These are phyloP conservation scores for Ilyonectria robusta DNA, from an alignment of 2,329 filamentous ascomycete genomes.

Conservation along the genomic window DNA sequence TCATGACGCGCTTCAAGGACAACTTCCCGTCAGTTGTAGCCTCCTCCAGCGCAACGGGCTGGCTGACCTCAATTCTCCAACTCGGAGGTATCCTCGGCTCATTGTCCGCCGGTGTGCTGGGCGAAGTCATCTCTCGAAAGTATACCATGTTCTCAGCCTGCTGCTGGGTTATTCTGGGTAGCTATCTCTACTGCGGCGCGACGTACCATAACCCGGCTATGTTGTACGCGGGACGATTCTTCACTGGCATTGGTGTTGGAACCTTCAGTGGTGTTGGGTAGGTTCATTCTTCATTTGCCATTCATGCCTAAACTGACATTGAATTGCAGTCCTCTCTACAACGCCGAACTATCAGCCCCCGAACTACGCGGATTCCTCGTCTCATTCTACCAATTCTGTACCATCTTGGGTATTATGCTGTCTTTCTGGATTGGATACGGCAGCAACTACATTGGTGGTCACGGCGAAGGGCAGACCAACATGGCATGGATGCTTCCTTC, in stretches of 20 bases:
- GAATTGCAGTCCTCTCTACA: constrained; percentile 58
- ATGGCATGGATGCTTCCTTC: constrained; percentile 61
- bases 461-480: constrained; percentile 58
- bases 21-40: constrained; percentile 64
- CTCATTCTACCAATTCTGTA: constrained; percentile 71
- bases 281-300: neutral
- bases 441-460: constrained; percentile 63
- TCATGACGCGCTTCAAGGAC: constrained; percentile 65
- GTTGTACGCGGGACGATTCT: constrained; percentile 64
- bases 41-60: constrained; percentile 63
- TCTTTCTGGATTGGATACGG: constrained; percentile 64
- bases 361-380: constrained; percentile 78
- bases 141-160: constrained; percentile 67
- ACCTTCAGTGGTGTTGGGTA: constrained; percentile 58
- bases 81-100: constrained; percentile 65
- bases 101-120: constrained; percentile 61
- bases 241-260: constrained; percentile 65
- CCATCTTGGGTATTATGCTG: constrained; percentile 60
- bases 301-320: neutral
- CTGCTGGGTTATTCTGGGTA: constrained; percentile 61
- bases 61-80: constrained; percentile 66
- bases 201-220: constrained; percentile 54
- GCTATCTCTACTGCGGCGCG: constrained; percentile 62
- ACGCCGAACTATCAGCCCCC: constrained; percentile 69
- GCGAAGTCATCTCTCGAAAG: constrained; percentile 65